Percentiles rank a stretch among this genome's conserved stretches.
Conservation (phyloP, 768 basidiomycete species). For the Neoboletus brunneissimus region DNA sequence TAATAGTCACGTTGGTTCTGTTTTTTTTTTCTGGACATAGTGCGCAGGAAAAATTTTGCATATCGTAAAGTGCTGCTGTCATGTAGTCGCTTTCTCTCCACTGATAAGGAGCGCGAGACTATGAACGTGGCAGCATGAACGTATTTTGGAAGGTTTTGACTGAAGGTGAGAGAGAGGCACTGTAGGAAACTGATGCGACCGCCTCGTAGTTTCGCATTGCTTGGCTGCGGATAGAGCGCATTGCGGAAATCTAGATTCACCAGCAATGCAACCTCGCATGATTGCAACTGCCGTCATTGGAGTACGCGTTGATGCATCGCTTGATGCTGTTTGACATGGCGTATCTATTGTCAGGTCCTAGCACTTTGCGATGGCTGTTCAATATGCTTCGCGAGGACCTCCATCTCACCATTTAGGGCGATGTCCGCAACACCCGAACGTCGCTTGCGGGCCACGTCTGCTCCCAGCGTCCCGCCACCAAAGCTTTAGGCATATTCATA, state of each 20-base stretch:
- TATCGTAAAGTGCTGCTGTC: slow-evolving; percentile 24
- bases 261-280: background rate
- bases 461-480: background rate
- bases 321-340: slow-evolving; percentile 10
- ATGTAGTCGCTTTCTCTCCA: slow-evolving; percentile 10
- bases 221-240: background rate
- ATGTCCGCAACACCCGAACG: background rate
- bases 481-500: background rate
- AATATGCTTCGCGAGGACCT: background rate
- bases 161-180: slow-evolving; percentile 7
- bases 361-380: background rate
- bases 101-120: slow-evolving; percentile 15
- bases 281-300: slow-evolving; percentile 3
- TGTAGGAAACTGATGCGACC: background rate
- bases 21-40: slow-evolving; percentile 21
- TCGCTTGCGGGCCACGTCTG: background rate
- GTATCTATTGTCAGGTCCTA: slow-evolving; percentile 6
- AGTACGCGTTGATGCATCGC: slow-evolving; percentile 4
- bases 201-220: background rate
- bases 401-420: slow-evolving; percentile 10
- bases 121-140: slow-evolving; percentile 20
- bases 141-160: background rate
- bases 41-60: slow-evolving; percentile 24
- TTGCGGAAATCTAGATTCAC: background rate
- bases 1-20: slow-evolving; percentile 13